A percentile compares a stretch with the other conserved stretches of the same genome.
Evolutionary conservation across 805 yeast genomes (phyloP).

Genomic region (Schwanniomyces yamadae): DNA sequence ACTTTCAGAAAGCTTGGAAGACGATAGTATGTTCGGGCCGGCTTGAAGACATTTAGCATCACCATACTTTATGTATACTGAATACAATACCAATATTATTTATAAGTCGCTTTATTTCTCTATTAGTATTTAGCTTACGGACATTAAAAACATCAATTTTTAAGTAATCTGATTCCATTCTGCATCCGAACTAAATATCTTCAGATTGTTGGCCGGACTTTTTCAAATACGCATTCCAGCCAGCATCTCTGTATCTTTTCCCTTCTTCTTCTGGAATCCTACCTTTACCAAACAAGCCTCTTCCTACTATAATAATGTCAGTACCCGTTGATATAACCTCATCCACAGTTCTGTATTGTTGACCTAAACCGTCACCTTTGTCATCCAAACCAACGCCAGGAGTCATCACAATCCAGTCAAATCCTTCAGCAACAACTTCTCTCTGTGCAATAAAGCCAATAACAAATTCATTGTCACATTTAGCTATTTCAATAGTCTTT

Average conservation of each 20-base stretch:
- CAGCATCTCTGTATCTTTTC: constrained; percentile 84
- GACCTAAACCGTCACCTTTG: constrained; percentile 93
- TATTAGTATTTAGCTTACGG: too few species aligned
- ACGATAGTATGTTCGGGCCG: constrained; percentile 13
- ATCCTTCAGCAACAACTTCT: constrained; percentile 78
- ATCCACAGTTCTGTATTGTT: constrained; percentile 90
- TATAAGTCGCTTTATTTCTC: too few species aligned
- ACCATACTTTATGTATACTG: not conserved
- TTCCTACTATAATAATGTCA: constrained; percentile 95
- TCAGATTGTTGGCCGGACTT: constrained; percentile 28
- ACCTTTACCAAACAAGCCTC: constrained; percentile 93
- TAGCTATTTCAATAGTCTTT: constrained; percentile 87
- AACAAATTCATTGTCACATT: constrained; percentile 81
- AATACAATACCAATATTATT: constrained; percentile 1
- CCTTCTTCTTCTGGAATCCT: constrained; percentile 90
- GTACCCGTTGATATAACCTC: constrained; percentile 84
- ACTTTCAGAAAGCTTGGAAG: constrained; percentile 31
- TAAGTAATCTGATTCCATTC: too few species aligned
- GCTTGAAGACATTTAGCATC: too few species aligned
- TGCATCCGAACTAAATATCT: too few species aligned
- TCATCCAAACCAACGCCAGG: constrained; percentile 99
- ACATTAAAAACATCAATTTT: too few species aligned
- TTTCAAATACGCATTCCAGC: constrained; percentile 85
- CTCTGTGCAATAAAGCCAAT: constrained; percentile 96
- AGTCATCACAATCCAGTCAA: constrained; percentile 95